Conservation (phyloP, 345 rosid species). For the Theobroma cacao region DNA sequence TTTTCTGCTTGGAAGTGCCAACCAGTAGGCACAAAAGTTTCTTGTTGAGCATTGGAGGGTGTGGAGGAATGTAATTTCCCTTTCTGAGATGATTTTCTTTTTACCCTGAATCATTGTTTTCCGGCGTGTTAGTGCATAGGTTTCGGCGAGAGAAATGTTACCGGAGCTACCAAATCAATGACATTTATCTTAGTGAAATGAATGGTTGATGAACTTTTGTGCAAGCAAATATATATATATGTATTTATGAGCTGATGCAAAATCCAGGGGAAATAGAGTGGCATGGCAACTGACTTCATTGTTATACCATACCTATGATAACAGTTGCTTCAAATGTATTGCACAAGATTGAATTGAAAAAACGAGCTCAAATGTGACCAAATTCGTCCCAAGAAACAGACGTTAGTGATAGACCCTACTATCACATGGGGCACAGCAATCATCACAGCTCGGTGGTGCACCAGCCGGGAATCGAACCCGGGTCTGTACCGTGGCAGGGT, state of each 20-base stretch:
- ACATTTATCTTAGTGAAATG: neutral
- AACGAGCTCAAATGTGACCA: no score
- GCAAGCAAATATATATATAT: slow-evolving; percentile 3
- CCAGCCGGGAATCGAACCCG: slow-evolving; percentile 65
- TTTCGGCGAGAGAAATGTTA: neutral
- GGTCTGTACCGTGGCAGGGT: slow-evolving; percentile 75
- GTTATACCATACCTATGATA: no score
- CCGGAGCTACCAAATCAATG: neutral
- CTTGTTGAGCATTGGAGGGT: neutral
- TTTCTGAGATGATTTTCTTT: neutral
- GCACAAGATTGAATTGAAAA: no score
- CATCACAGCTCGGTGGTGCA: no score
- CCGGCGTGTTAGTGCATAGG: neutral
- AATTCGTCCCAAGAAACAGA: no score
- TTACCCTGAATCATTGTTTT: neutral
- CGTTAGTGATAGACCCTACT: no score
- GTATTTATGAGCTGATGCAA: no score
- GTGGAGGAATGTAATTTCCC: neutral
- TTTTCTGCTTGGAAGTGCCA: neutral
- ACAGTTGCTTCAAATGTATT: no score
- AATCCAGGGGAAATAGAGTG: no score
- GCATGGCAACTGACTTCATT: no score
- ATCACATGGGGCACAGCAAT: no score
- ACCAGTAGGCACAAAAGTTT: neutral
- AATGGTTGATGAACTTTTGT: neutral